Evolutionary conservation across 2,329 filamentous ascomycete species (phyloP), one percentile per base, ranked within the genome.

Genomic region (Colletotrichum limetticola): DNA sequence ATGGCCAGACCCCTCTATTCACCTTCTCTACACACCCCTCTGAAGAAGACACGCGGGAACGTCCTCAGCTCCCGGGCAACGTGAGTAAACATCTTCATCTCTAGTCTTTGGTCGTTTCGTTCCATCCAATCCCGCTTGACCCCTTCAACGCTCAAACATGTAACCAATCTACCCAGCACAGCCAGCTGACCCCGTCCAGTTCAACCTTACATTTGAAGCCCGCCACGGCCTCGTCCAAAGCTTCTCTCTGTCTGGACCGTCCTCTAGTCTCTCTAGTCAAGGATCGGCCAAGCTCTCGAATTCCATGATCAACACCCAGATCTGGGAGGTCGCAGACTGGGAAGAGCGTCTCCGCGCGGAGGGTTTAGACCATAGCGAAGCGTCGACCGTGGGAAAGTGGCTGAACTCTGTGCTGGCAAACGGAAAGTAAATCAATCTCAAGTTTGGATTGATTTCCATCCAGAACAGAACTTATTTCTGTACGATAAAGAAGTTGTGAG

Each of bases 1-100:
- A 93, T 82, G 90, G 90, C 2, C 95, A 98, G 83, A 98, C 95
- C 2, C 95, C 95, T 1, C 92, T 92, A 68, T 98, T 98, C 80
- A 91, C 88, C 8, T 91, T 96, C 76, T 91, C 90, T 4, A 91
- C 89, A 4, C 84, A 89, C 80, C 83, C 92, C 49, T 88, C 87
- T 74, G 85, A 90, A 75, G 85, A 90, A 55, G 86, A 93, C 82
- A 84, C 89, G 68, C 83, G 91, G 68, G 82, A 87, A 72, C 85
- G 90, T 52, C 89, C 90, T 1, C 77, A 80, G 0, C 73, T 89
- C 14, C 88, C 89, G 1, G 79, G 83, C 14, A 81, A 84, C 26
- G 82, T 92, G 75, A 81, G 82, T 76, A 12, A 11, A 30, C 11
- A 6, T 49, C 19, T 22, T 42, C 22, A 6, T 30, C 12, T 37